Evolutionary conservation across 306 rosid genomes (phyloP), one percentile per base, ranked within the genome.

Genomic region (Morella rubra): DNA sequence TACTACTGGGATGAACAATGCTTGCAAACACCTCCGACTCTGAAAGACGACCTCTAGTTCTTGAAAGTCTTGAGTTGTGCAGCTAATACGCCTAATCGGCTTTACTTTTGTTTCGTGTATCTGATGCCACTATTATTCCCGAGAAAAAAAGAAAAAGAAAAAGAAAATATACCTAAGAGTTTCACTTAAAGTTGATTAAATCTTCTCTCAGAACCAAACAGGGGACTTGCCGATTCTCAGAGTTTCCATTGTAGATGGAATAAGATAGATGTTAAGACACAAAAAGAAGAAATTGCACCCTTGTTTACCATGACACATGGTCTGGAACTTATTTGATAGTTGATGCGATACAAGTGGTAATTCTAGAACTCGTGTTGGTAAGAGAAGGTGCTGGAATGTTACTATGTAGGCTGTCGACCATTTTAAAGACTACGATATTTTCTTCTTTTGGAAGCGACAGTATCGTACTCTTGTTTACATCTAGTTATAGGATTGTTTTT

Each of bases 1-100:
- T 89, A 76, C 67, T 83, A 54, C 72, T 95, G 96, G 97, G 97
- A 95, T 66, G 93, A 95, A 75, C 84, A 83, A 54, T 92, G 97
- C 81, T 75, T 85, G 64, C 83, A 89, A 84, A 56, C 80, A 24
- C 76, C 88, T 7, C 73, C 55, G 61, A 80, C 88, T 92, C 24
- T 89, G n/a, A 94, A 85, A 78, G 98, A 94, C 18, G 97, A 94
- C 78, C 89, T 92, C 20, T 89, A 80, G 87, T 73, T 44, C 44
- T 2, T 32, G 5, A 74, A 60, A 22, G 27, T 45, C 81, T 16
- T 7, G 51, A 71, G 69, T 78, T 74, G 18, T 79, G 37, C 54
- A 20, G 11, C 37, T 18, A 60, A 27, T 27, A 1, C 44, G 12
- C n/a, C 44, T 11, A 32, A 8, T 20, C 4, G 64, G 64, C 32